Evolutionary conservation across 2,329 filamentous ascomycete genomes (phyloP).

Genomic region (Biscogniauxia mediterranea): DNA sequence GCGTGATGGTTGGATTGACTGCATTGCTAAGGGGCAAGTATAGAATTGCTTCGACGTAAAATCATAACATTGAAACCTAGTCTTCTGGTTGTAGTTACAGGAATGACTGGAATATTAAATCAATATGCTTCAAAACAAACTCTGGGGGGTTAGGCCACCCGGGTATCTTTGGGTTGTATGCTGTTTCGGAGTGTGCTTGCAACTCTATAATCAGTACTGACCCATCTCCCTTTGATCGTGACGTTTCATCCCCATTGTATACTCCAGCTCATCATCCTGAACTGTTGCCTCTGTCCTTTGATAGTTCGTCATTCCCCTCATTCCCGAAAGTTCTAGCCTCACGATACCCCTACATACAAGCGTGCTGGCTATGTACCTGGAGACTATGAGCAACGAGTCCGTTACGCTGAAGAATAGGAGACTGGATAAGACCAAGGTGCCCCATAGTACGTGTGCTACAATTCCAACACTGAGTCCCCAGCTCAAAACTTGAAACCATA

Average conservation of each 20-base stretch:
- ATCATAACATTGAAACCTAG: too few species aligned
- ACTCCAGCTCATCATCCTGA: slow-evolving; percentile 7
- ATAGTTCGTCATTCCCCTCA: slow-evolving; percentile 11
- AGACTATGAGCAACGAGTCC: slow-evolving; percentile 16
- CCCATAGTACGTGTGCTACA: slow-evolving; percentile 24
- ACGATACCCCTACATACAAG: slow-evolving; percentile 19
- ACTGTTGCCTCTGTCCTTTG: not conserved
- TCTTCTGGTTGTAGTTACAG: too few species aligned
- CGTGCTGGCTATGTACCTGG: slow-evolving; percentile 14
- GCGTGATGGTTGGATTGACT: not conserved
- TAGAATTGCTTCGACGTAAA: not conserved
- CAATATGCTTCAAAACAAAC: too few species aligned
- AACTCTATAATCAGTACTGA: not conserved
- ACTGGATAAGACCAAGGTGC: slow-evolving; percentile 25
- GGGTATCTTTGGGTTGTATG: not conserved
- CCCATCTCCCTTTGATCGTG: not conserved
- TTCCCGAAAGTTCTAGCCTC: slow-evolving; percentile 17
- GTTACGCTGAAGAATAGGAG: slow-evolving; percentile 23
- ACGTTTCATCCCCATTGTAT: slow-evolving; percentile 1
- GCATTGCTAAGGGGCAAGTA: not conserved
- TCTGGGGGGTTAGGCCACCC: too few species aligned
- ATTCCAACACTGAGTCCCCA: slow-evolving; percentile 22
- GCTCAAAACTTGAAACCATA: slow-evolving; percentile 17
- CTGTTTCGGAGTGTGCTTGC: not conserved
- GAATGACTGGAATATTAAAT: too few species aligned